Percentiles rank a stretch among this genome's conserved stretches.
Evolutionary conservation across 306 rosid species (phyloP).

Genomic region (Coriaria nepalensis): DNA sequence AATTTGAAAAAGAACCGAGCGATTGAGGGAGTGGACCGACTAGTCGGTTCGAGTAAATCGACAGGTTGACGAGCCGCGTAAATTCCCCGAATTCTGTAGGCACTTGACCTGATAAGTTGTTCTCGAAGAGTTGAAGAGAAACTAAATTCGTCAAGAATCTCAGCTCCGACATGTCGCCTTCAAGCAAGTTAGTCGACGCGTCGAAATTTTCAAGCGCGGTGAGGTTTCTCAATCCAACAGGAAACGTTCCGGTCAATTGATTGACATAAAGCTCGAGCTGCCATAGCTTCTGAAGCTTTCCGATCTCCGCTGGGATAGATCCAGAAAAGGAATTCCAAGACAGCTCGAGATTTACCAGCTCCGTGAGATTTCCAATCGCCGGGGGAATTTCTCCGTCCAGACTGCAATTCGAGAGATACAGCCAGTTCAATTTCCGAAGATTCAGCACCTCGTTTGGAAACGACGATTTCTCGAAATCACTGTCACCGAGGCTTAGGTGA

Average conservation of each 20-base stretch:
- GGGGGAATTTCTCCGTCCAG: conserved; percentile 45
- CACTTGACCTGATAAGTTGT: conserved; percentile 41
- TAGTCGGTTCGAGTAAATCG: conserved; percentile 50
- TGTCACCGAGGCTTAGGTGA: conserved; percentile 78
- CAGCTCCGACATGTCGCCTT: conserved; percentile 62
- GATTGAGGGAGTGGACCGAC: conserved; percentile 59
- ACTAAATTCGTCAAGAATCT: conserved; percentile 29
- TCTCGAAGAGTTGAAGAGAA: conserved; percentile 47
- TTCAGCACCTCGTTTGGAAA: conserved; percentile 48
- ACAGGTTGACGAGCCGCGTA: conserved; percentile 25
- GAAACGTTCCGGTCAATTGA: conserved; percentile 38
- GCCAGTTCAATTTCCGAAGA: conserved; percentile 59
- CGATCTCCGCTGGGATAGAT: conserved; percentile 50
- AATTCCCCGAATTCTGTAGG: conserved; percentile 66
- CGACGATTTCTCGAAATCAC: conserved; percentile 19
- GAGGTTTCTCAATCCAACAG: conserved; percentile 56
- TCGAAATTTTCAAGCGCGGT: conserved; percentile 45
- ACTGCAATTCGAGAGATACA: conserved; percentile 62
- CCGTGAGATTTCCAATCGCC: conserved; percentile 56
- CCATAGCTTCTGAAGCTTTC: conserved; percentile 35
- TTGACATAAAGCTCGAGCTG: conserved; percentile 56
- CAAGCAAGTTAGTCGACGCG: conserved; percentile 40
- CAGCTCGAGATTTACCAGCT: conserved; percentile 54
- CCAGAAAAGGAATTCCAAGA: conserved; percentile 44
- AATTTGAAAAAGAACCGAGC: conserved; percentile 44